These are phyloP conservation scores for Nymphaea colorata DNA, from an alignment of 164 flowering plant genomes.

Conservation along the genomic window DNA sequence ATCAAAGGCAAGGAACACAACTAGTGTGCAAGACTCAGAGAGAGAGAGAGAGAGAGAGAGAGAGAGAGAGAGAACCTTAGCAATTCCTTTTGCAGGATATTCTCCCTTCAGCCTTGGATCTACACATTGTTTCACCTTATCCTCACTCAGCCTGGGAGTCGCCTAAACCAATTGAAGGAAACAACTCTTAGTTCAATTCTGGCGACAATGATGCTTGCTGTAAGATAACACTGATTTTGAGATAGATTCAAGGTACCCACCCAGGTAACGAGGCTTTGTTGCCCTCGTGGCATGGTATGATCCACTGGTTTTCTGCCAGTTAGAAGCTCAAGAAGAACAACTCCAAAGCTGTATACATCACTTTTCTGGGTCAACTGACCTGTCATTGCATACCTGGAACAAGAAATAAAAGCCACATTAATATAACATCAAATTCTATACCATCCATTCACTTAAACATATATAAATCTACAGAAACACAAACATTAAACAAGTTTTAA, in stretches of 20 bases:
- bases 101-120: conserved; percentile 36
- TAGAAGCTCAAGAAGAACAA: conserved; percentile 41
- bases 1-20: too few species aligned
- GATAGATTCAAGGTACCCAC: conserved; percentile 11
- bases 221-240: not conserved
- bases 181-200: not conserved
- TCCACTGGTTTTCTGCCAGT: conserved; percentile 42
- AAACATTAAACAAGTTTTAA: not conserved
- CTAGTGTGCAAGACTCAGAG: too few species aligned
- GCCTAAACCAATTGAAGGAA: conserved; percentile 17
- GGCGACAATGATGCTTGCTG: not conserved
- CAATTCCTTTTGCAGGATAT: conserved; percentile 38
- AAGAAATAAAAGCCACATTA: not conserved
- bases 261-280: conserved; percentile 52
- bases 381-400: conserved; percentile 38
- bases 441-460: not conserved
- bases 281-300: conserved; percentile 48
- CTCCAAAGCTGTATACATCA: conserved; percentile 46
- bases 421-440: not conserved
- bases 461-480: not conserved
- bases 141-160: conserved; percentile 31
- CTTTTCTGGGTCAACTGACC: conserved; percentile 39
- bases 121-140: conserved; percentile 38
- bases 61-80: conserved; percentile 22
- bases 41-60: too few species aligned